Percentiles rank a stretch among this genome's conserved stretches.
phyloP scores from a whole-genome alignment of 805 yeast genomes.

The Saturnispora dispora region DNA sequence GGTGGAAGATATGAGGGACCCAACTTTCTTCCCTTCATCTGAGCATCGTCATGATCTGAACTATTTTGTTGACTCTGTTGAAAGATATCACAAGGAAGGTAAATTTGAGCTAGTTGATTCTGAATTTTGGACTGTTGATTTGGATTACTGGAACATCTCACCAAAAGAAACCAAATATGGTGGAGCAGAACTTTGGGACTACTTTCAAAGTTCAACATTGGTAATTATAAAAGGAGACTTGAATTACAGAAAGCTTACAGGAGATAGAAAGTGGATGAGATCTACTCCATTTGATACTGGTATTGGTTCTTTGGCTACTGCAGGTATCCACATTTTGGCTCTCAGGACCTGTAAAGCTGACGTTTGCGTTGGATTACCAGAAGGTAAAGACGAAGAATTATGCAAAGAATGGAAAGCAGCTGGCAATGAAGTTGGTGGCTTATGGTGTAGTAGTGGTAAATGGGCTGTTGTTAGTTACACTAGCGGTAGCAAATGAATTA shows the following conservation, averaged over 20 bases:
- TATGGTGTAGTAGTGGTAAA: constrained; percentile 85
- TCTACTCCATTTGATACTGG: constrained; percentile 68
- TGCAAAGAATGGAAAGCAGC: constrained; percentile 43
- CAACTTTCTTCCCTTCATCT: constrained; percentile 36
- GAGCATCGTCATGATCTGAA: constrained; percentile 39
- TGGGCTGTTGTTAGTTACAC: constrained; percentile 82
- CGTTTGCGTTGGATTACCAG: constrained; percentile 76
- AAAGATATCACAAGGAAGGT: constrained; percentile 37
- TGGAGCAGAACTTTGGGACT: constrained; percentile 53
- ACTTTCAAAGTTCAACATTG: constrained; percentile 54
- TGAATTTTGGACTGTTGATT: constrained; percentile 80
- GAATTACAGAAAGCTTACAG: constrained; percentile 89
- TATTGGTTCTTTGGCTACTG: constrained; percentile 54
- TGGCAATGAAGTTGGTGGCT: constrained; percentile 57
- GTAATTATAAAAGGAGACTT: constrained; percentile 90
- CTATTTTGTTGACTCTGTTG: constrained; percentile 38
- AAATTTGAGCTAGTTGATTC: constrained; percentile 44
- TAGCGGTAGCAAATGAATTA: constrained; percentile 24
- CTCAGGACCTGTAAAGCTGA: constrained; percentile 95
- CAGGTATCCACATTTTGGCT: constrained; percentile 58
- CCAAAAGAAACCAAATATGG: constrained; percentile 43
- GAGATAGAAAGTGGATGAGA: constrained; percentile 81
- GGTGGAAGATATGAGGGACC: constrained; percentile 45
- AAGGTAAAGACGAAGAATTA: constrained; percentile 65
- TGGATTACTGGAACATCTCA: constrained; percentile 64